Evolutionary conservation across 1,284 basidiomycete genomes (phyloP).

Genomic region (Peniophora sp.): DNA sequence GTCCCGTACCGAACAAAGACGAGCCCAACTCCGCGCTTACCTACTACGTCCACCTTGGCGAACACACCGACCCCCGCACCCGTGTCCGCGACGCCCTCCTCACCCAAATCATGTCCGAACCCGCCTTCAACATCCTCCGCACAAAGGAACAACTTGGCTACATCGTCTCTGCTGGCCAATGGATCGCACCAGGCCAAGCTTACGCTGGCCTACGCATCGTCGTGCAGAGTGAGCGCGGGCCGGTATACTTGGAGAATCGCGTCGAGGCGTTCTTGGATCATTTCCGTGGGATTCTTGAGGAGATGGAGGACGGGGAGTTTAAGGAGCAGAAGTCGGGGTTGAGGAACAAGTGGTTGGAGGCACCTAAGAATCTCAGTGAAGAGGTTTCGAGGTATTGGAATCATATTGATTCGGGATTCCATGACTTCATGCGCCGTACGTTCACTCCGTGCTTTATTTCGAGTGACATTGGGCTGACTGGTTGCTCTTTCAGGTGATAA

Average conservation of each 20-base stretch:
- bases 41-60: constrained; percentile 75
- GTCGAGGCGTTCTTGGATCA: constrained; percentile 82
- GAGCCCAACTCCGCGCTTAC: constrained; percentile 84
- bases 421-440: constrained; percentile 69
- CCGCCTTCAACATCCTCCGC: constrained; percentile 90
- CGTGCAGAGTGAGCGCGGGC: constrained; percentile 84
- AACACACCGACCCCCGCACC: constrained; percentile 42
- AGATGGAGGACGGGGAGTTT: constrained; percentile 48
- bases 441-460: constrained; percentile 22
- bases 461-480: background rate
- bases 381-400: constrained; percentile 61
- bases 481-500: constrained; percentile 41
- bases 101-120: constrained; percentile 79
- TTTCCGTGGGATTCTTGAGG: constrained; percentile 41
- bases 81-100: constrained; percentile 57
- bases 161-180: constrained; percentile 60
- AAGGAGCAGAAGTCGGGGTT: constrained; percentile 46
- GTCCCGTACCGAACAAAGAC: constrained; percentile 75
- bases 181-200: constrained; percentile 51
- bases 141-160: constrained; percentile 98
- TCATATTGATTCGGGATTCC: constrained; percentile 70
- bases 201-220: constrained; percentile 80
- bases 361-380: constrained; percentile 62
- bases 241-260: constrained; percentile 82
- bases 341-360: constrained; percentile 65